These are phyloP conservation scores for Tephrocybe sp. DNA, from an alignment of 768 basidiomycete genomes.

Conservation along the genomic window DNA sequence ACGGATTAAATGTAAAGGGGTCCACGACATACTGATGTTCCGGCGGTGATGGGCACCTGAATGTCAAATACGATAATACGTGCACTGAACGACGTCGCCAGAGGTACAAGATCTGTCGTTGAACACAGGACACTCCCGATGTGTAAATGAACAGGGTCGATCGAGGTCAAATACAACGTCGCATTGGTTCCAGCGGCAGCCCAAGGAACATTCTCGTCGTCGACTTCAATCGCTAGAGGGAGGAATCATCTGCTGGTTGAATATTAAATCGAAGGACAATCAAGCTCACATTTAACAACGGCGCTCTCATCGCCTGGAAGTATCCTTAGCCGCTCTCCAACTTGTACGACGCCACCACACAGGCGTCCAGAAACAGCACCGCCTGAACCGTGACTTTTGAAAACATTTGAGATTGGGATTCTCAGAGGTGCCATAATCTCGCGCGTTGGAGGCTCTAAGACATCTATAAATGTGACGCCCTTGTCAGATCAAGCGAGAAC, in stretches of 20 bases:
- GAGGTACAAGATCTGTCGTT: conserved; percentile 64
- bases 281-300: conserved; percentile 66
- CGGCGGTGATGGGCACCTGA: conserved; percentile 83
- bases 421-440: conserved; percentile 78
- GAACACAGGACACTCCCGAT: conserved; percentile 92
- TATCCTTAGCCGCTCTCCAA: conserved; percentile 84
- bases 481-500: neutral
- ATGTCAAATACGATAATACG: conserved; percentile 95
- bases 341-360: conserved; percentile 86
- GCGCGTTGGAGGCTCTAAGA: conserved; percentile 76
- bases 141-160: conserved; percentile 84
- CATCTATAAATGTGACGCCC: conserved; percentile 45
- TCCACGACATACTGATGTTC: conserved; percentile 63
- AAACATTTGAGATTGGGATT: conserved; percentile 92
- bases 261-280: neutral
- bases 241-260: neutral
- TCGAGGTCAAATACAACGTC: conserved; percentile 78
- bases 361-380: conserved; percentile 82
- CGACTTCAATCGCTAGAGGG: conserved; percentile 76
- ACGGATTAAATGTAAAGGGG: neutral
- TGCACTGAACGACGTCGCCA: conserved; percentile 78
- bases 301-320: conserved; percentile 92
- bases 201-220: conserved; percentile 78
- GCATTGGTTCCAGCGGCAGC: conserved; percentile 89
- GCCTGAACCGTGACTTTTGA: conserved; percentile 82